These are phyloP conservation scores for Lavandula angustifolia DNA, from an alignment of 257 asterid species.

Conservation along the genomic window DNA sequence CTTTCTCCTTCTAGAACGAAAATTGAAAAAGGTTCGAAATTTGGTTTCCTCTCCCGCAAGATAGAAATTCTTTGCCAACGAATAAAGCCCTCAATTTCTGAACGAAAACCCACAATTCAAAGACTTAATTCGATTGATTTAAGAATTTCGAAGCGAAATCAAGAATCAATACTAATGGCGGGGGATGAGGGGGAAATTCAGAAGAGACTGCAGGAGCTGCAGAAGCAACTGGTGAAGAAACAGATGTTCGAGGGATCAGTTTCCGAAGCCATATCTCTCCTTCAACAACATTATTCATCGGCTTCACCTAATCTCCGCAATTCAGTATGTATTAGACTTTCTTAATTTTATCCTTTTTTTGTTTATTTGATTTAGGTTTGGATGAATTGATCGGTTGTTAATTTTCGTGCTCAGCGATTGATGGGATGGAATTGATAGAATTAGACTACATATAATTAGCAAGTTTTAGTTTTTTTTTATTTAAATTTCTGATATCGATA, in stretches of 20 bases:
- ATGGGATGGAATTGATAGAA: slow-evolving; percentile 15
- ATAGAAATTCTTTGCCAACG: neutral
- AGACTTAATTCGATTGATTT: neutral
- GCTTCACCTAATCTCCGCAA: slow-evolving; percentile 71
- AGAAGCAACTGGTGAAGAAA: slow-evolving; percentile 77
- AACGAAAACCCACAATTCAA: slow-evolving; percentile 14
- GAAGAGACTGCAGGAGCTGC: slow-evolving; percentile 65
- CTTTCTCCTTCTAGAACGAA: neutral
- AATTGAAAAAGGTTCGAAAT: neutral
- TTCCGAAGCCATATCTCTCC: slow-evolving; percentile 66
- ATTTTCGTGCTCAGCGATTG: neutral
- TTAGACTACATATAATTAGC: neutral
- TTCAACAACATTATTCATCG: slow-evolving; percentile 62
- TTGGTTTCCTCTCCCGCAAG: slow-evolving; percentile 51
- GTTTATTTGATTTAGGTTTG: neutral
- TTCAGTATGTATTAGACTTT: slow-evolving; percentile 43
- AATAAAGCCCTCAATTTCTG: slow-evolving; percentile 23
- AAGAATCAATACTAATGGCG: slow-evolving; percentile 38
- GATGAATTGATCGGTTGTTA: slow-evolving; percentile 15
- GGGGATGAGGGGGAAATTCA: slow-evolving; percentile 52
- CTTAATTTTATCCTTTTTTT: neutral
- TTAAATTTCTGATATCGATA: neutral
- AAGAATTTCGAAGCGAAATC: neutral
- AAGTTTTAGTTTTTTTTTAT: neutral
- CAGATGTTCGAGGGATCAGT: slow-evolving; percentile 80